Evolutionary conservation across 345 rosid species (phyloP).

Genomic region (Salix udensis): DNA sequence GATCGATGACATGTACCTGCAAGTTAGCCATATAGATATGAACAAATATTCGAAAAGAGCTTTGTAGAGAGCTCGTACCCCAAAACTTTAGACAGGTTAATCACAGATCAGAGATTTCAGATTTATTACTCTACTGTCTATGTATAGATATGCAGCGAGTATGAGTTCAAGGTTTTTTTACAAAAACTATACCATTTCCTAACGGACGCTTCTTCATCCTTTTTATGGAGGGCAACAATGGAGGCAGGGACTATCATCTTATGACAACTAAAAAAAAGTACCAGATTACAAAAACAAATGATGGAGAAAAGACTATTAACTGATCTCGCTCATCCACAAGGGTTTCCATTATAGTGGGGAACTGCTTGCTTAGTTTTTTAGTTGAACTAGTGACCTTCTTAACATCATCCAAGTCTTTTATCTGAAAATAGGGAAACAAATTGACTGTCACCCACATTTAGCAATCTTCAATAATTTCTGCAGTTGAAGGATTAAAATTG

Average conservation of each 20-base stretch:
- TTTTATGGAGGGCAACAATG: background rate
- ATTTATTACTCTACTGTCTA: background rate
- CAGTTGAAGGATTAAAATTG: background rate
- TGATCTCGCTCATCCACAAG: conserved; percentile 95
- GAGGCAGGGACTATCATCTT: background rate
- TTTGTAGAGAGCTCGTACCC: background rate
- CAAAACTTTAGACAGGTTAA: background rate
- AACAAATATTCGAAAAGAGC: background rate
- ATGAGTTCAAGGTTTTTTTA: too few species aligned
- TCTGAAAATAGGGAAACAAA: conserved; percentile 39
- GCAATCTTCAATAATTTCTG: background rate
- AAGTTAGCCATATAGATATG: conserved; percentile 7
- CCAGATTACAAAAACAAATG: background rate
- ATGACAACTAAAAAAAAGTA: background rate
- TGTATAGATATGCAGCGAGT: too few species aligned
- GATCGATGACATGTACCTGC: conserved; percentile 83
- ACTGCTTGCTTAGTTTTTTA: conserved; percentile 94
- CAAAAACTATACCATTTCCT: background rate
- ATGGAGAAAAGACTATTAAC: conserved; percentile 47
- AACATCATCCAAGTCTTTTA: conserved; percentile 84
- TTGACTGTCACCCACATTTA: conserved; percentile 12
- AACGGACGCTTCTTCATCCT: background rate
- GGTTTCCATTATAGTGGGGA: conserved; percentile 89
- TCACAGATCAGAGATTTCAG: background rate
- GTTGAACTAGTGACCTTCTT: conserved; percentile 89